Evolutionary conservation across 306 rosid species (phyloP).

Genomic region (Quercus suber): DNA sequence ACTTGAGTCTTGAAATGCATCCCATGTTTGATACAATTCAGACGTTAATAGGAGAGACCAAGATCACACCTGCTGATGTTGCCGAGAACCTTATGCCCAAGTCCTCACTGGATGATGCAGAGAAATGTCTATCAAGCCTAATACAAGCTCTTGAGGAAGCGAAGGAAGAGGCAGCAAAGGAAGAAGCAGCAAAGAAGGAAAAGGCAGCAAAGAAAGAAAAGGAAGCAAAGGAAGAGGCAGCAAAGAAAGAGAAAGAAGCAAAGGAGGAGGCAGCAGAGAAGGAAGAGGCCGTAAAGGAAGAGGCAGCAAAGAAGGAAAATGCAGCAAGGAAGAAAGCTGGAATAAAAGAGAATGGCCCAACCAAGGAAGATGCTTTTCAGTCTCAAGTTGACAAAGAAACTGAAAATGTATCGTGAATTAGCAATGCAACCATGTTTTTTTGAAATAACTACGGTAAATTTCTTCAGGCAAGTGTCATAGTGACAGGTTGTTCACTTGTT

Average conservation of each 20-base stretch:
- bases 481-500: neutral
- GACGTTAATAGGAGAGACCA: constrained; percentile 38
- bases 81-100: constrained; percentile 92
- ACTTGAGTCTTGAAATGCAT: constrained; percentile 58
- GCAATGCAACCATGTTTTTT: neutral
- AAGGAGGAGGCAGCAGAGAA: constrained; percentile 18
- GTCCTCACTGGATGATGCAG: constrained; percentile 57
- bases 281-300: constrained; percentile 30
- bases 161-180: constrained; percentile 26
- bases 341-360: constrained; percentile 21
- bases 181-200: constrained; percentile 31
- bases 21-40: constrained; percentile 44
- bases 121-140: constrained; percentile 54
- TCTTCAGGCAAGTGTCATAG: constrained; percentile 4
- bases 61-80: constrained; percentile 81
- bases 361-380: constrained; percentile 20
- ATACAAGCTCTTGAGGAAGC: constrained; percentile 51
- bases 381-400: constrained; percentile 6
- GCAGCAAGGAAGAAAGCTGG: constrained; percentile 29
- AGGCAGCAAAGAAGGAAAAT: constrained; percentile 10
- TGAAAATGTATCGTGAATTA: constrained; percentile 11
- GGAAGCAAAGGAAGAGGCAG: constrained; percentile 24
- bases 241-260: constrained; percentile 21
- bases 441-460: constrained; percentile 6
- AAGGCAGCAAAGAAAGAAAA: constrained; percentile 18